Percentiles rank a stretch among this genome's conserved stretches.
Conservation (phyloP, 768 basidiomycete genomes). For the Amyloporia xantha region DNA sequence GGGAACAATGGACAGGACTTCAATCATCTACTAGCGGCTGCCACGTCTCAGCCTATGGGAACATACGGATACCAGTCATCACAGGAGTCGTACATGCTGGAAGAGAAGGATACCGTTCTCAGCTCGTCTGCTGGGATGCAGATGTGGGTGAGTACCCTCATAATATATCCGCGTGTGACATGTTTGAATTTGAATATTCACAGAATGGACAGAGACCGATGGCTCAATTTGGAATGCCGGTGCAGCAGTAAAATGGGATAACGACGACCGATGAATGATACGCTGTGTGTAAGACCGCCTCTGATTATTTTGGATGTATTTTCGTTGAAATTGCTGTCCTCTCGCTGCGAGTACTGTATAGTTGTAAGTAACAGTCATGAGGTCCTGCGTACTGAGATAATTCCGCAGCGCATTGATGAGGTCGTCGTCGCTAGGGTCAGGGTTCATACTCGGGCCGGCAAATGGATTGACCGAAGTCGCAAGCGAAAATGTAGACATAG, state of each 20-base stretch:
- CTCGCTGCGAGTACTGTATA: neutral
- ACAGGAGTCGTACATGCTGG: constrained; percentile 62
- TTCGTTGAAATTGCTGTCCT: neutral
- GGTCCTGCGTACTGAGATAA: constrained; percentile 85
- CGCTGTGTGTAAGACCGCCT: no score
- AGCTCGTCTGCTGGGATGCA: constrained; percentile 16
- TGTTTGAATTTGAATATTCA: no score
- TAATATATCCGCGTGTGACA: neutral
- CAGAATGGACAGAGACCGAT: neutral
- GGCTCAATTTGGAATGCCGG: neutral
- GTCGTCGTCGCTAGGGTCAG: constrained; percentile 83
- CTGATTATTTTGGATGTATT: neutral
- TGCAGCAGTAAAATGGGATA: neutral
- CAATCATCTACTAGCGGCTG: constrained; percentile 52
- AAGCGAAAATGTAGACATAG: constrained; percentile 84
- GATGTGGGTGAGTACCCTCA: constrained; percentile 33
- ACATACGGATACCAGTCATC: constrained; percentile 49
- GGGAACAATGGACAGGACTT: constrained; percentile 32
- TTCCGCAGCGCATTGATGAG: constrained; percentile 74
- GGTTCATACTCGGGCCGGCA: constrained; percentile 64
- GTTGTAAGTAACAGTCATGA: constrained; percentile 58
- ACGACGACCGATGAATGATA: neutral
- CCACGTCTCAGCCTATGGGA: constrained; percentile 49
- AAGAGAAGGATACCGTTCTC: constrained; percentile 46
- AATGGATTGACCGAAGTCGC: constrained; percentile 85